phyloP scores from a whole-genome alignment of 108 stramenopile species.

The Bacterosira constricta region DNA sequence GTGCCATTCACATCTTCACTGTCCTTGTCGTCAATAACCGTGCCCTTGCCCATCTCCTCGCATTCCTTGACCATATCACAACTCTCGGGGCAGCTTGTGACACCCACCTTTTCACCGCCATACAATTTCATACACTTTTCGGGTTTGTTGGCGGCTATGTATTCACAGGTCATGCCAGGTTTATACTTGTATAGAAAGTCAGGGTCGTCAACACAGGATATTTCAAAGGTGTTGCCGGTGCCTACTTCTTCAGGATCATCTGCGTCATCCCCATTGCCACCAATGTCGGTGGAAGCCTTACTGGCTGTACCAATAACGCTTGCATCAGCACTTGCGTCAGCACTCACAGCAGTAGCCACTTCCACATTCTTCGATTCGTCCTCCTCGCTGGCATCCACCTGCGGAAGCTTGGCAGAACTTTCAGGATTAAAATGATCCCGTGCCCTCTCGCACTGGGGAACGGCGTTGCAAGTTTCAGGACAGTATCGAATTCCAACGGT shows the following conservation, averaged over 20 bases:
- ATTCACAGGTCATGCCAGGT: constrained; percentile 31
- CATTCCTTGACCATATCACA: constrained; percentile 30
- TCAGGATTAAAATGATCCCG: background rate
- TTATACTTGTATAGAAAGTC: constrained; percentile 27
- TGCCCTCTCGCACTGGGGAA: constrained; percentile 12
- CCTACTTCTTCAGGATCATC: background rate
- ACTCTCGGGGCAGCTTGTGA: constrained; percentile 20
- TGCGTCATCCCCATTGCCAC: background rate
- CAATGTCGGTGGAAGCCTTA: background rate
- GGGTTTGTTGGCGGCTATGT: constrained; percentile 25
- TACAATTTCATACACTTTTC: constrained; percentile 28
- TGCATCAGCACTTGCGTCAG: no score
- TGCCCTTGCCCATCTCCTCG: background rate
- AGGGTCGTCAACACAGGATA: constrained; percentile 11
- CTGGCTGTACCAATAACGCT: background rate
- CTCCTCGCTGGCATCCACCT: background rate
- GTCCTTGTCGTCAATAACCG: background rate
- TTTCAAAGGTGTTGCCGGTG: background rate
- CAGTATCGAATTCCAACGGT: constrained; percentile 1
- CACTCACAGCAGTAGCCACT: no score
- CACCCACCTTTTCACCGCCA: constrained; percentile 30
- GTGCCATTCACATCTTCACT: no score
- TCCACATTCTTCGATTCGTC: background rate
- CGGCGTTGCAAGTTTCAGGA: constrained; percentile 4
- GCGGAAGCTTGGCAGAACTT: background rate